phyloP scores from a whole-genome alignment of 805 yeast species.

The Pichia thaimueangensis region DNA sequence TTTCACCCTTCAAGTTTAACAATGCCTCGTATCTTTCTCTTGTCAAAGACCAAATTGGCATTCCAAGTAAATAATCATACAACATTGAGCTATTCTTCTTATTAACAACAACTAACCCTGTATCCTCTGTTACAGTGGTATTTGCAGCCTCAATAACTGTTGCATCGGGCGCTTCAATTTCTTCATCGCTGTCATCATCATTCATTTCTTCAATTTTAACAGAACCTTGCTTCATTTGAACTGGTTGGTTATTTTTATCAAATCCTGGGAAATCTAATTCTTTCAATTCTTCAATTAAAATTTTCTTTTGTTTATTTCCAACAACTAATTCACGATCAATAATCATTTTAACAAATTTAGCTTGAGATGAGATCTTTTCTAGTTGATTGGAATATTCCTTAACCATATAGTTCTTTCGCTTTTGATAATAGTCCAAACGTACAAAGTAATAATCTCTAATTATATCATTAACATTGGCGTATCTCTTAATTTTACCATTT shows the following conservation, averaged over 20 bases:
- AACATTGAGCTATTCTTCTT: constrained; percentile 50
- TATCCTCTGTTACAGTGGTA: constrained; percentile 7
- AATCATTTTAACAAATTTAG: constrained; percentile 85
- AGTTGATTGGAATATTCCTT: constrained; percentile 66
- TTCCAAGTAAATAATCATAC: constrained; percentile 83
- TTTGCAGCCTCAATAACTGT: constrained; percentile 32
- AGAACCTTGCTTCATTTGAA: constrained; percentile 35
- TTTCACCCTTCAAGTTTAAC: constrained; percentile 62
- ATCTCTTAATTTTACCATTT: constrained; percentile 77
- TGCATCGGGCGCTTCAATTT: constrained; percentile 35
- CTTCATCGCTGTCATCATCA: constrained; percentile 10
- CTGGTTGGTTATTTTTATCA: constrained; percentile 61
- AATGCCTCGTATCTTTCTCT: constrained; percentile 80
- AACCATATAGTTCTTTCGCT: constrained; percentile 76
- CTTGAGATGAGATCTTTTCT: constrained; percentile 72
- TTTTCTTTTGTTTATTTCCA: constrained; percentile 65
- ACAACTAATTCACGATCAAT: constrained; percentile 67
- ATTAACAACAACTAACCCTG: constrained; percentile 30
- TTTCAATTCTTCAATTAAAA: constrained; percentile 57
- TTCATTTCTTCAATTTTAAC: constrained; percentile 32
- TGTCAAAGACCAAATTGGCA: constrained; percentile 93
- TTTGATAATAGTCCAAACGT: constrained; percentile 84
- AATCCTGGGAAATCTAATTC: constrained; percentile 67
- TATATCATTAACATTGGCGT: constrained; percentile 69
- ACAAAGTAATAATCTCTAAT: constrained; percentile 79